phyloP scores from a whole-genome alignment of 1,139 yeast genomes.

The Taphrina deformans region DNA sequence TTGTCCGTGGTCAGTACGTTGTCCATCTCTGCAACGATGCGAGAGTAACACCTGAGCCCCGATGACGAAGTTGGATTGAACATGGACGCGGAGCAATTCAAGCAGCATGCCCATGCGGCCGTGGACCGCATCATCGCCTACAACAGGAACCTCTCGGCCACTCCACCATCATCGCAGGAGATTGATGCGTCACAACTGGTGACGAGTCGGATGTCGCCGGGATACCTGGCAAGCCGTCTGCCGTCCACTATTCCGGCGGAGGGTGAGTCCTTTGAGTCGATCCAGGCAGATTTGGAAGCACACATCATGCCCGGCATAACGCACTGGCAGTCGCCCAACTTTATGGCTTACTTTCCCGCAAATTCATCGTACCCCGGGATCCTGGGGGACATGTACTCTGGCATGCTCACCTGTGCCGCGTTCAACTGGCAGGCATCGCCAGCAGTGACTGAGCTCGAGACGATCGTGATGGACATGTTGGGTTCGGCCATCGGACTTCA shows the following conservation, averaged over 20 bases:
- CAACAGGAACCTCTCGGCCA: constrained; percentile 35
- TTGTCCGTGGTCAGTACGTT: no score
- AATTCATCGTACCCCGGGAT: constrained; percentile 40
- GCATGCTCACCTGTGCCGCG: constrained; percentile 41
- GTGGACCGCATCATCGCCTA: constrained; percentile 40
- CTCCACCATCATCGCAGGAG: constrained; percentile 1
- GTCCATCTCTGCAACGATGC: no score
- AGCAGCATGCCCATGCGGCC: constrained; percentile 40
- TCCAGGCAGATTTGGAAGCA: constrained; percentile 38
- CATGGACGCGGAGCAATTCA: constrained; percentile 27
- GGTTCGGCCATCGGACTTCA: constrained; percentile 39
- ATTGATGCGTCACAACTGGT: constrained; percentile 21
- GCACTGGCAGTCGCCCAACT: constrained; percentile 41
- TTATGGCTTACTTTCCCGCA: constrained; percentile 41
- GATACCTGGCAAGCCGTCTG: constrained; percentile 37
- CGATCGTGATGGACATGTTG: constrained; percentile 41
- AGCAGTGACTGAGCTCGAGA: constrained; percentile 41
- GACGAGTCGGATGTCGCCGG: constrained; percentile 39
- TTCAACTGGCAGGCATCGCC: constrained; percentile 41
- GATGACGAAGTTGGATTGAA: no score
- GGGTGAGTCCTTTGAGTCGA: constrained; percentile 38
- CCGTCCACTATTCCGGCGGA: constrained; percentile 37
- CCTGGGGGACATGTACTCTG: constrained; percentile 40
- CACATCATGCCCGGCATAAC: constrained; percentile 40
- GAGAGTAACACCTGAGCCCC: no score